Percentiles rank a stretch among this genome's conserved stretches.
Conservation (phyloP, 306 rosid species). For the Mimosa bimucronata region DNA sequence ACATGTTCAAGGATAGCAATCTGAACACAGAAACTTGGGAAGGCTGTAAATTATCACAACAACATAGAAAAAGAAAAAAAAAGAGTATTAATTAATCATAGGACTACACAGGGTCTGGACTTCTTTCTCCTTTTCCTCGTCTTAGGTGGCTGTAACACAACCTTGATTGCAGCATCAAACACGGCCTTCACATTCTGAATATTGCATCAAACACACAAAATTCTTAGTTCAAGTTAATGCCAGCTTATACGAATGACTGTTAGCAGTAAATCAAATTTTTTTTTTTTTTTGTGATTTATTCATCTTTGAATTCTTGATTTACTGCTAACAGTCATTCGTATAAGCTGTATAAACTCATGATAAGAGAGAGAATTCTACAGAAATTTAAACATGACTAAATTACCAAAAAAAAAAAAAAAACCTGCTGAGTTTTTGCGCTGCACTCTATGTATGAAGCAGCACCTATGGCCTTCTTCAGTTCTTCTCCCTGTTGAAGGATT, state of each 20-base stretch:
- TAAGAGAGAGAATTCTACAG: not conserved
- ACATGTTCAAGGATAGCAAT: constrained; percentile 37
- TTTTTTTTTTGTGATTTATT: not conserved
- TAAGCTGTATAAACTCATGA: not conserved
- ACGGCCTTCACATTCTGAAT: constrained; percentile 55
- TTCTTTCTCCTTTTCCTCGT: constrained; percentile 54
- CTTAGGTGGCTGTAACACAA: constrained; percentile 59
- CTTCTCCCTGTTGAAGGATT: constrained; percentile 75
- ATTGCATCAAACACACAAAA: constrained; percentile 21
- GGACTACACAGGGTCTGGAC: constrained; percentile 48
- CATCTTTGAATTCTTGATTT: not conserved
- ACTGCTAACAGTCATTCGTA: not conserved
- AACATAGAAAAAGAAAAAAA: constrained; percentile 24
- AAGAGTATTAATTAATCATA: constrained; percentile 32
- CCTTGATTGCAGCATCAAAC: constrained; percentile 58
- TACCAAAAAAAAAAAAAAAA: constrained; percentile 37
- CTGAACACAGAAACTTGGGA: constrained; percentile 14
- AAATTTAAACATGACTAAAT: not conserved
- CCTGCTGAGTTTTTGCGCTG: constrained; percentile 98
- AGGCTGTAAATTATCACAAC: constrained; percentile 37
- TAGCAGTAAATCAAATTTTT: no score
- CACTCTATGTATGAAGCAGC: constrained; percentile 90
- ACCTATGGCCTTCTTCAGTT: constrained; percentile 89
- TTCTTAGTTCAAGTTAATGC: not conserved
- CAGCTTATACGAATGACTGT: no score